Percentiles rank a stretch among this genome's conserved stretches.
phyloP scores from a whole-genome alignment of 2,329 filamentous ascomycete genomes.

The Furcasterigmium furcatum region DNA sequence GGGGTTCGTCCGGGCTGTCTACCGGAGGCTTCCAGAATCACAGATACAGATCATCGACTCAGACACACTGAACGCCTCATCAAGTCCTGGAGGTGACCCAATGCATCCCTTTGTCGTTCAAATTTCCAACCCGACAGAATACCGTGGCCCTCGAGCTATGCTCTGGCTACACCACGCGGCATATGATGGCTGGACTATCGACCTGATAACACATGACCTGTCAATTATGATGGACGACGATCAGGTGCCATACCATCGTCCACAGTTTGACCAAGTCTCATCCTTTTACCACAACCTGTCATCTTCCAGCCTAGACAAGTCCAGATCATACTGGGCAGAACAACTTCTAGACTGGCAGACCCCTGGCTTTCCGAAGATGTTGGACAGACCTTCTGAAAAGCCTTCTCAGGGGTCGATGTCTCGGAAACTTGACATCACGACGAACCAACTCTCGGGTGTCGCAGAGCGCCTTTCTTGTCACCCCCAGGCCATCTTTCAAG shows the following conservation, averaged over 20 bases:
- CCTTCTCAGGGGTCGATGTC: too few species aligned
- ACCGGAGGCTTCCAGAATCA: slow-evolving; percentile 42
- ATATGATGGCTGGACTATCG: slow-evolving; percentile 92
- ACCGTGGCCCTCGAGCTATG: slow-evolving; percentile 27
- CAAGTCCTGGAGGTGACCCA: slow-evolving; percentile 31
- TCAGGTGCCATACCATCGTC: slow-evolving; percentile 30
- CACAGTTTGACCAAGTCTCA: slow-evolving; percentile 60
- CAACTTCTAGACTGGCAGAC: slow-evolving; percentile 57
- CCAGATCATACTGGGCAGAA: slow-evolving; percentile 67
- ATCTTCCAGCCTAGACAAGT: slow-evolving; percentile 27
- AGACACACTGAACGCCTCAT: slow-evolving; percentile 31
- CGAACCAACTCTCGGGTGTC: too few species aligned
- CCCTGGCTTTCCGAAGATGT: slow-evolving; percentile 46
- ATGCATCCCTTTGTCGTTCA: slow-evolving; percentile 63
- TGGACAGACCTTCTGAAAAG: slow-evolving; percentile 18
- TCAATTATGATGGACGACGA: slow-evolving; percentile 38
- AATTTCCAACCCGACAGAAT: slow-evolving; percentile 27
- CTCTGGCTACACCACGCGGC: slow-evolving; percentile 75
- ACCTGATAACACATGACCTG: slow-evolving; percentile 69
- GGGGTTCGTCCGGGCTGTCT: slow-evolving; percentile 61
- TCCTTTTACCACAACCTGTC: slow-evolving; percentile 36
- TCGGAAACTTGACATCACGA: too few species aligned
- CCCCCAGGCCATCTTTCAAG: slow-evolving; percentile 73
- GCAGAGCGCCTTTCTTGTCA: slow-evolving; percentile 34
- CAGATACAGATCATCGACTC: slow-evolving; percentile 39